Evolutionary conservation across 495 filamentous ascomycete species (phyloP).

Genomic region (Penicillium odoratum): DNA sequence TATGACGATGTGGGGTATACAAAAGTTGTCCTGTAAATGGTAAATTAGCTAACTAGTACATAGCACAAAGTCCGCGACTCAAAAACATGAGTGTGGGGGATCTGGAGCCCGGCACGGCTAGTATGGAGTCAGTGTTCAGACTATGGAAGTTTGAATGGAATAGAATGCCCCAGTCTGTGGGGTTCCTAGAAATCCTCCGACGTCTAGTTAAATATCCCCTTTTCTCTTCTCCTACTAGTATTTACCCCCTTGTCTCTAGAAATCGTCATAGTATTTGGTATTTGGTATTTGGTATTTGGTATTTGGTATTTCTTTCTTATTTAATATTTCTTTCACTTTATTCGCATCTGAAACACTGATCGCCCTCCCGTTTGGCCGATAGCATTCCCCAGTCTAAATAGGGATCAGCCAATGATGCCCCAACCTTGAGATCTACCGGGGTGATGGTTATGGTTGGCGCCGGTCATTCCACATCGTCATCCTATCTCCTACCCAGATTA

Average conservation of each 20-base stretch:
- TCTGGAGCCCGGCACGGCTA: constrained; percentile 22
- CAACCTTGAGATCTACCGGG: constrained; percentile 19
- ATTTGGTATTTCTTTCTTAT: too few relatives aligned
- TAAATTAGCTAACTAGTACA: neutral
- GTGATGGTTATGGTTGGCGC: constrained; percentile 11
- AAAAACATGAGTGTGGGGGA: constrained; percentile 27
- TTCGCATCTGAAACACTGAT: constrained; percentile 32
- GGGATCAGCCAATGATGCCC: constrained; percentile 30
- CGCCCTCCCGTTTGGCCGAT: constrained; percentile 27
- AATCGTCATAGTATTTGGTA: constrained; percentile 5
- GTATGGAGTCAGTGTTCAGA: constrained; percentile 4
- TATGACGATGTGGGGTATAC: constrained; percentile 22
- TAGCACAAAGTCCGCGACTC: constrained; percentile 5
- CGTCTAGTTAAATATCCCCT: neutral
- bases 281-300: too few relatives aligned
- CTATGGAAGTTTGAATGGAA: constrained; percentile 31
- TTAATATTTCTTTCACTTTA: constrained; percentile 12
- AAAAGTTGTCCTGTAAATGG: neutral
- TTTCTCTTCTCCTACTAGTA: neutral
- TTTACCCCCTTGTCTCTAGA: constrained; percentile 1
- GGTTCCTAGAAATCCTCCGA: constrained; percentile 24
- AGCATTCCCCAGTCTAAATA: constrained; percentile 29
- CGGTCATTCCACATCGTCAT: constrained; percentile 33
- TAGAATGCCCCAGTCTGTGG: constrained; percentile 16
- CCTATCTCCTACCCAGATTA: constrained; percentile 20